Evolutionary conservation across 129 eudicot genomes (phyloP).

Genomic region (Arctium minus): DNA sequence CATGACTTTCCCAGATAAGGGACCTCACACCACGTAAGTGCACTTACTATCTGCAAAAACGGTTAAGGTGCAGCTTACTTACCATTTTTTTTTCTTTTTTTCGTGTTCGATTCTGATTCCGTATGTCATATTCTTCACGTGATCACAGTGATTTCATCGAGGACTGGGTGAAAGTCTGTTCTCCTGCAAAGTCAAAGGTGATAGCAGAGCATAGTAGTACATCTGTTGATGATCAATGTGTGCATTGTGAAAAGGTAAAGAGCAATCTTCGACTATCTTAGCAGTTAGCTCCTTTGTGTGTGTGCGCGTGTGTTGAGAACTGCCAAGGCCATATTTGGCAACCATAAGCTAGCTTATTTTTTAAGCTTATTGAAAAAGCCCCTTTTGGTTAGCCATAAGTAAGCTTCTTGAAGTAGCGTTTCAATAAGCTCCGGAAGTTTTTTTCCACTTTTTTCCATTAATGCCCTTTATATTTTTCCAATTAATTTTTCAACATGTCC

Average conservation of each 20-base stretch:
- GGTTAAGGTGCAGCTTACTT: neutral
- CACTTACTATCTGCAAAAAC: neutral
- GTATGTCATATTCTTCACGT: neutral
- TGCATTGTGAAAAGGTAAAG: conserved; percentile 66
- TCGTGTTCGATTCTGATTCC: conserved; percentile 5
- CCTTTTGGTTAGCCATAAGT: neutral
- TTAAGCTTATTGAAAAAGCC: neutral
- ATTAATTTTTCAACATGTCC: neutral
- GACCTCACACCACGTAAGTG: conserved; percentile 60
- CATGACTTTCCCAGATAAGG: conserved; percentile 80
- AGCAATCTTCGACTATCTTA: neutral
- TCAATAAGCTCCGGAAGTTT: neutral
- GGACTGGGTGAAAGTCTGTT: conserved; percentile 75
- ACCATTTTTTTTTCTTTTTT: neutral
- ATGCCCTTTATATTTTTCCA: neutral
- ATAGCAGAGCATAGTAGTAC: conserved; percentile 34
- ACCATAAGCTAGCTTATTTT: neutral
- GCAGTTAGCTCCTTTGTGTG: neutral
- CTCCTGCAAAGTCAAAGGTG: conserved; percentile 85
- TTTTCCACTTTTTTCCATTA: neutral
- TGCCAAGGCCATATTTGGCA: neutral
- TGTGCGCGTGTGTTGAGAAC: neutral
- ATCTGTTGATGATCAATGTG: conserved; percentile 57
- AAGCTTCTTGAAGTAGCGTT: neutral
- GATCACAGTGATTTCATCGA: conserved; percentile 81